phyloP scores from a whole-genome alignment of 176 grass and related monocot species.

The Elaeis guineensis region DNA sequence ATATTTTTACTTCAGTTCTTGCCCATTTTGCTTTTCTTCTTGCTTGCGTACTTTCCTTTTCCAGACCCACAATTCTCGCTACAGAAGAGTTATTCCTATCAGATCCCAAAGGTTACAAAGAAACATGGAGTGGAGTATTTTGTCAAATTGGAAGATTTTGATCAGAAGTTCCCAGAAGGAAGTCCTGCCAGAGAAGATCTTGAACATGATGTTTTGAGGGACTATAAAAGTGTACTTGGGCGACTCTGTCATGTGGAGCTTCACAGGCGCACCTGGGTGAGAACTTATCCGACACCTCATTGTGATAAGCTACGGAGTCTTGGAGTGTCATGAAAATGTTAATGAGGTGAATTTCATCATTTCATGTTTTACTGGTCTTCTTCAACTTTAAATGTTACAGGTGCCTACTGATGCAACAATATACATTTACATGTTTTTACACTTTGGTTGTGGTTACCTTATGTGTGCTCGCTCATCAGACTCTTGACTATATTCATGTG shows the following conservation, averaged over 20 bases:
- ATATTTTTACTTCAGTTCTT: slow-evolving; percentile 42
- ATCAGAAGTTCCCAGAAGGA: slow-evolving; percentile 55
- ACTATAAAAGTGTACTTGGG: slow-evolving; percentile 50
- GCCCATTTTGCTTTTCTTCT: slow-evolving; percentile 46
- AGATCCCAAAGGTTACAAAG: slow-evolving; percentile 51
- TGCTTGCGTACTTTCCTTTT: slow-evolving; percentile 45
- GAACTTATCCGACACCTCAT: slow-evolving; percentile 53
- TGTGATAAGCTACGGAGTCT: slow-evolving; percentile 63
- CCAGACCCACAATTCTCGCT: slow-evolving; percentile 53
- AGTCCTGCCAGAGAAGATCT: slow-evolving; percentile 52
- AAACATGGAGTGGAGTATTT: slow-evolving; percentile 71
- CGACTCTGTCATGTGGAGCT: slow-evolving; percentile 58
- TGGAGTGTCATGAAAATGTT: slow-evolving; percentile 29
- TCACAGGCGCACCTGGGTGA: slow-evolving; percentile 50
- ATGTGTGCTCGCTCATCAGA: too few relatives aligned
- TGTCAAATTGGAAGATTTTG: slow-evolving; percentile 74
- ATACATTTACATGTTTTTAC: too few relatives aligned
- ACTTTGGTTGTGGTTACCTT: too few relatives aligned
- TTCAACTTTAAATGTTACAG: neutral
- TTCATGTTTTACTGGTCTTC: neutral
- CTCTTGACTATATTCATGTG: too few relatives aligned
- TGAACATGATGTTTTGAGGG: slow-evolving; percentile 59
- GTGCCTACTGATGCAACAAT: too few relatives aligned
- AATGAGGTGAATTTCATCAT: slow-evolving; percentile 21
- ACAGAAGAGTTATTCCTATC: slow-evolving; percentile 46